Base-by-base conservation (phyloP, 805 yeast genomes). In the Yamadazyma phyllophila region DNA sequence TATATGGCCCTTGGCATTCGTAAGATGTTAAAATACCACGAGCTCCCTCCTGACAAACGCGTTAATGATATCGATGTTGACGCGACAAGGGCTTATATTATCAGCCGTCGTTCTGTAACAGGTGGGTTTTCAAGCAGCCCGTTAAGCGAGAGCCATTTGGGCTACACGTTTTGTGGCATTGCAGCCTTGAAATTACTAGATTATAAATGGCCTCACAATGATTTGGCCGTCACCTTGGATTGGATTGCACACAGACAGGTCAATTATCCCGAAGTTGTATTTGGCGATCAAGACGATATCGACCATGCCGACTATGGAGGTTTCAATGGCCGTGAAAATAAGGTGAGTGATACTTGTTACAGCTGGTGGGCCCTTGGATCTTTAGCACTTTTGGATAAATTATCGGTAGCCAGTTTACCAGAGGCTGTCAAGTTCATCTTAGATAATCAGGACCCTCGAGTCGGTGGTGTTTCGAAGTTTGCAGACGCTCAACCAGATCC, bases 281-380 rank as follows among this genome's bases (percentile, higher is more conserved):
- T 41, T 9, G 72, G 66, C 6, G 69, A 60, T 16, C 51, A 36
- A 13, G 58, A 56, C 0, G 13, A 37, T 26, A 63, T 73, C 45
- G 38, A 46, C 33, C 45, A 47, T 30, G 73, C 67, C 26, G 92
- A 85, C 57, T 65, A 65, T 43, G 97, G 97, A 1, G 92, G 92
- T 0, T 82, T 87, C 59, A 88, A 89, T 61, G 97, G 97, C 1
- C 71, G 97, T 39, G 81, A 79, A n/a, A 88, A 88, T 61, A 90
- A 90, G 61, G 76, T 73, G 46, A 85, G 85, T 3, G 97, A 90
- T 62, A 85, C 96, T 0, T 90, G 97, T 66, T 90, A 90, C 58
- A 78, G 85, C 6, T 90, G 89, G 74, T 90, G 97, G 97, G 77
- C 80, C 38, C 56, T 81, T 12, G 91, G 80, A 2, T 69, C 88